These are phyloP conservation scores for Auricularia sp. DNA, from an alignment of 768 basidiomycete genomes.

Conservation along the genomic window DNA sequence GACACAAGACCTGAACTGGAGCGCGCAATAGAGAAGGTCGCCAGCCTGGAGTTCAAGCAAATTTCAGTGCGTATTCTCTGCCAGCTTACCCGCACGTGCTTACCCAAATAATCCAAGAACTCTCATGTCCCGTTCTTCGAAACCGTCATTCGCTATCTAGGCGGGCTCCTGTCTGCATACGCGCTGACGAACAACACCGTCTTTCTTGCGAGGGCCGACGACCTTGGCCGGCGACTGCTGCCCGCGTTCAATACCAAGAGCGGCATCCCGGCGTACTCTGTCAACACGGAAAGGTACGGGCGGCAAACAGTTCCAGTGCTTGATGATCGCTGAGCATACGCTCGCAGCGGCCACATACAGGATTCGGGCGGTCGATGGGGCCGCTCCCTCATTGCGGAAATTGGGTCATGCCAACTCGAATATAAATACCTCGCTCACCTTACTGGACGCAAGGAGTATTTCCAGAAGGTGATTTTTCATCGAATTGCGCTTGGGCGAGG, in stretches of 20 bases:
- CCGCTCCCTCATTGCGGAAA: constrained; percentile 44
- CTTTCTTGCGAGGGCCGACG: constrained; percentile 61
- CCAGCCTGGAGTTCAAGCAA: constrained; percentile 39
- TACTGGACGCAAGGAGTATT: constrained; percentile 59
- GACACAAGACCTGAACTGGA: constrained; percentile 42
- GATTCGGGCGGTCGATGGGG: background rate
- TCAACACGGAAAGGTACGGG: constrained; percentile 54
- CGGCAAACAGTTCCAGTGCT: constrained; percentile 23
- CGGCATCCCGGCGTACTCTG: constrained; percentile 61
- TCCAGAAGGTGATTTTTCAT: constrained; percentile 37
- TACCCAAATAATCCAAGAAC: constrained; percentile 8
- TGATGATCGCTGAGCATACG: constrained; percentile 21
- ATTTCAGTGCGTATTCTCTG: background rate
- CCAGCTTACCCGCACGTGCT: background rate
- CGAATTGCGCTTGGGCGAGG: background rate
- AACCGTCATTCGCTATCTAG: constrained; percentile 84
- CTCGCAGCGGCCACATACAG: constrained; percentile 29
- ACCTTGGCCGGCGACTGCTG: constrained; percentile 64
- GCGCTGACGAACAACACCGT: constrained; percentile 57
- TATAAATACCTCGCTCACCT: constrained; percentile 74
- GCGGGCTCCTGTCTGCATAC: constrained; percentile 77
- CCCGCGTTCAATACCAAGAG: constrained; percentile 60
- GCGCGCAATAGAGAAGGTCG: constrained; percentile 47
- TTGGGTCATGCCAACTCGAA: constrained; percentile 74
- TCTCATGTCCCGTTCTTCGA: constrained; percentile 57